Conservation (phyloP, 331 rosid species). For the Ulmus americana region DNA sequence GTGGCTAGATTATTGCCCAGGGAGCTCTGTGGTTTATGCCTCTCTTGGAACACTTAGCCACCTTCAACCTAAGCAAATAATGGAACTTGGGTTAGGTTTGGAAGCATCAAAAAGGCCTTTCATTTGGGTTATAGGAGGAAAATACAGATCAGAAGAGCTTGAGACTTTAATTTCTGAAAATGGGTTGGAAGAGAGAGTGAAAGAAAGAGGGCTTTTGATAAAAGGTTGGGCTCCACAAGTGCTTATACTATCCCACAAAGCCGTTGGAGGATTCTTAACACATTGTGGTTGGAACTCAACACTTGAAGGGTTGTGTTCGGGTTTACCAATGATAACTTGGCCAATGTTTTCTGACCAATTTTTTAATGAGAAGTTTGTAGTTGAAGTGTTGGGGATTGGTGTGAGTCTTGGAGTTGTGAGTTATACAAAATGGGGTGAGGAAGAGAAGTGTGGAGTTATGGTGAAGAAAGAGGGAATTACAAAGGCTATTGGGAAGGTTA, state of each 20-base stretch:
- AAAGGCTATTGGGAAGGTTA: constrained; percentile 21
- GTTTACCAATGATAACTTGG: constrained; percentile 31
- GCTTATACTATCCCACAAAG: constrained; percentile 22
- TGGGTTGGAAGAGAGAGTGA: constrained; percentile 16
- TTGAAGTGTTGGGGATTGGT: constrained; percentile 15
- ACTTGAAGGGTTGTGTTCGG: constrained; percentile 19
- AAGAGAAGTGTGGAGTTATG: constrained; percentile 14
- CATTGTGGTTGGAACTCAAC: constrained; percentile 42
- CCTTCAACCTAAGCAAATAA: neutral
- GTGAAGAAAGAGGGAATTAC: constrained; percentile 19
- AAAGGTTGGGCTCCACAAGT: constrained; percentile 37
- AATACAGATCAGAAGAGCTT: constrained; percentile 8
- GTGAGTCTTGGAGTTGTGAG: constrained; percentile 22
- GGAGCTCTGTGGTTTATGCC: neutral
- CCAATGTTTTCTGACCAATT: constrained; percentile 27
- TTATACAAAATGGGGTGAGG: constrained; percentile 12
- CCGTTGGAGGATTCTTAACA: constrained; percentile 25
- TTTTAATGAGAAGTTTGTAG: constrained; percentile 21
- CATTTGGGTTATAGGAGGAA: constrained; percentile 15
- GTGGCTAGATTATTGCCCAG: neutral
- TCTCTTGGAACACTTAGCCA: constrained; percentile 11
- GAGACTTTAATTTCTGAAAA: constrained; percentile 18
- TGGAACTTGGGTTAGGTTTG: constrained; percentile 16
- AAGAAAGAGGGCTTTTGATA: constrained; percentile 27
- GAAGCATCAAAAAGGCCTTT: constrained; percentile 9